Base-by-base conservation (phyloP, 192 early-diverging fungal genomes). In the Coemansia sp. region DNA sequence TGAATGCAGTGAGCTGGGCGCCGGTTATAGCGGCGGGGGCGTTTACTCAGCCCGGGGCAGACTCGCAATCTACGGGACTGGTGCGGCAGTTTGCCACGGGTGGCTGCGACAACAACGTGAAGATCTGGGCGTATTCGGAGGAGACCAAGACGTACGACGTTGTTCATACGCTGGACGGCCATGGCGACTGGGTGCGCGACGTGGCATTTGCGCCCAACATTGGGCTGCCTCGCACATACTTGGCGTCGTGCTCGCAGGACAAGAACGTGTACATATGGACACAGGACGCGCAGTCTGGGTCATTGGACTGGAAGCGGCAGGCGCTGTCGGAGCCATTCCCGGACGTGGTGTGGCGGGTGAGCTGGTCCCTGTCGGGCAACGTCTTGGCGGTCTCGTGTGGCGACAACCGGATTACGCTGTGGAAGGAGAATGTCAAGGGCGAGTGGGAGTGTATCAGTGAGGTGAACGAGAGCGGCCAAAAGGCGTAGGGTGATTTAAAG, bases 301-400 rank as follows among this genome's bases (percentile, higher is more conserved):
- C 68, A 8, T 73, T 85, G 14, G 76, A 84, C 63, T 98, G 95
- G 95, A 86, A 62, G 25, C 90, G 90, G 57, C 89, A 85, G 68
- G 72, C 81, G 14, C 85, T 97, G 23, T 68, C 81, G 19, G 91
- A 90, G 10, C 86, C 89, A 38, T 99, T 99, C 79, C 83, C 89
- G 25, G 97, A 99, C 82, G 97, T 95, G 8, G 92, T 99, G 38
- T 99, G 97, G 97, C 87, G 95, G 54, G 94, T 99, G 57, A 94
- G 93, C 85, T 99, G 97, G 97, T 94, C 92, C 22, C 74, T 90
- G 62, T 87, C 93, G 6, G 97, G 97, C 14, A 98, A 97, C 71
- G 91, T 98, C 27, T 77, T 99, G 57, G 97, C 97, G 4, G 97
- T 99, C 10, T 91, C 93, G 9, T 90, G 92, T 68, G 97, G 94